Conservation (phyloP, 345 rosid species). For the Viola odorata region DNA sequence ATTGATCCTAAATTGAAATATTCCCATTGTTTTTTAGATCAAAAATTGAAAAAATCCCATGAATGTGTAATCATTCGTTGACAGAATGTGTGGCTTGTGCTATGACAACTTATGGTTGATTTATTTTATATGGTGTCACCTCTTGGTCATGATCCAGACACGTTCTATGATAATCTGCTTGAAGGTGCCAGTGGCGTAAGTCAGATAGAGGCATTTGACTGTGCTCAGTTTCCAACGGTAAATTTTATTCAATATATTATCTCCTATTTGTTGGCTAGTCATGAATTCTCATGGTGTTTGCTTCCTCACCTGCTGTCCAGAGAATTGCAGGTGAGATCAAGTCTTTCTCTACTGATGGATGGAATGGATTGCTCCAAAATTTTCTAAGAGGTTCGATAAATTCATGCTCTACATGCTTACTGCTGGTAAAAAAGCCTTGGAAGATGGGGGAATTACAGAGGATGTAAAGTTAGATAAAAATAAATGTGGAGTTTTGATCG, state of each 20-base stretch:
- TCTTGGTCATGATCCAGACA: slow-evolving; percentile 71
- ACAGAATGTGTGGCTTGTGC: too few relatives aligned
- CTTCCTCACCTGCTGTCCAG: slow-evolving; percentile 19
- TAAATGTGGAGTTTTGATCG: slow-evolving; percentile 89
- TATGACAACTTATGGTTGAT: too few relatives aligned
- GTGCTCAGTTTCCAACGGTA: slow-evolving; percentile 77
- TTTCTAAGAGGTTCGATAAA: slow-evolving; percentile 87
- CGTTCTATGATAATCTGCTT: slow-evolving; percentile 78
- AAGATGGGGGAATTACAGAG: slow-evolving; percentile 73
- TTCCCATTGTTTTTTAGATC: too few relatives aligned
- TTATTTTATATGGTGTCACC: slow-evolving; percentile 37
- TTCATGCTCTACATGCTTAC: slow-evolving; percentile 92
- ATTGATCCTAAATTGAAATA: background rate
- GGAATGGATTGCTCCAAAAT: slow-evolving; percentile 82
- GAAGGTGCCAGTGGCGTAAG: slow-evolving; percentile 85
- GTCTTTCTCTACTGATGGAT: slow-evolving; percentile 76
- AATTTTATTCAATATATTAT: slow-evolving; percentile 11
- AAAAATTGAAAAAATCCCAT: too few relatives aligned
- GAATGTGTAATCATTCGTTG: too few relatives aligned
- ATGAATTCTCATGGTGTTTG: slow-evolving; percentile 9
- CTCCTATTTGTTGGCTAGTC: slow-evolving; percentile 6
- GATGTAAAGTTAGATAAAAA: slow-evolving; percentile 67
- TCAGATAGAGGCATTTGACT: slow-evolving; percentile 82
- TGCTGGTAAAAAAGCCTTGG: slow-evolving; percentile 95
- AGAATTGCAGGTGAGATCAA: slow-evolving; percentile 95